Base-by-base conservation (phyloP, 192 early-diverging fungal genomes). In the Gigaspora rosea region DNA sequence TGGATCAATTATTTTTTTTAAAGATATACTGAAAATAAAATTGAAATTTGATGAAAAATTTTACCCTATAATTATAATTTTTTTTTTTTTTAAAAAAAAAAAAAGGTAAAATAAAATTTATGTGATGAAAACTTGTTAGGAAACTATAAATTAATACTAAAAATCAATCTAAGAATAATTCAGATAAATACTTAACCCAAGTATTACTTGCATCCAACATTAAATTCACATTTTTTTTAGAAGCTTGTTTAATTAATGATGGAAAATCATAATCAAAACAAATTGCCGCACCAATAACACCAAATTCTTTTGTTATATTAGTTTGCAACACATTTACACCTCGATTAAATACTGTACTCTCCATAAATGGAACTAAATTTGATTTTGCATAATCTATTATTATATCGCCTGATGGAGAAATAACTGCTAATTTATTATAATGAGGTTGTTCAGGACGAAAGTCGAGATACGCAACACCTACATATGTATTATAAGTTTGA, bases 231-330 rank as follows among this genome's bases (percentile, higher is more conserved):
- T 80, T 69, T 35, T 86, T 78, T 18, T 67, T 57, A n/a, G 83
- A 79, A 33, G 82, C 82, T 67, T 86, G 84, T 0, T 78, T 78
- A 47, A 86, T 83, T 59, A 85, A 80, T 36, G 77, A 73, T 15
- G 79, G 80, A 33, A 86, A 86, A 66, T 86, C 81, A 73, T 78
- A 68, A 47, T 86, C 85, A 74, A 86, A 86, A 57, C 85, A 86
- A 59, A 86, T 84, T 4, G 83, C 81, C 0, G 61, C 80, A 13
- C 83, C 83, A 33, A 86, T 36, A 5, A 82, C 75, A 22, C 85
- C 85, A 73, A 79, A 82, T 4, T 82, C 80, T 2, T 80, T 77
- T 13, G 79, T 76, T 18, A 83, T 80, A 2, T 77, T 75, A 35
- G 79, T 79, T 16, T 82, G 83, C 20, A 86, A 62, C 4, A 62